Evolutionary conservation across 106 monocot genomes (phyloP), one percentile per base, ranked within the genome.

Genomic region (Allium cepa): DNA sequence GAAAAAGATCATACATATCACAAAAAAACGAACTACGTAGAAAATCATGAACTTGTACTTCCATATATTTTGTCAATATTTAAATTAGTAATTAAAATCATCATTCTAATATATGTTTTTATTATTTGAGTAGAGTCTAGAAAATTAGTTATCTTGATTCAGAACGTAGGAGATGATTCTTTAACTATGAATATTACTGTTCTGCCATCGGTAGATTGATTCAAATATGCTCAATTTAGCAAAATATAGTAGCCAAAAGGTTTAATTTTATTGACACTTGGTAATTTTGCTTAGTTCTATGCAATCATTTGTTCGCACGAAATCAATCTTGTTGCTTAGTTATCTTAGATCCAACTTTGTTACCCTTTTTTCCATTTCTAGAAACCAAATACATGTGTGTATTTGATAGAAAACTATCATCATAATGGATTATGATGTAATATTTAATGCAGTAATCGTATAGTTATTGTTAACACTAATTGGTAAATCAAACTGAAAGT

Each of bases 121-220:
- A 55, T n/a, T n/a, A 5, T 36, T 36, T 36, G 36, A 36, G 3
- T 79, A 87, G 83, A 63, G 56, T 69, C 63, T 3, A 63, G 74
- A 36, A 55, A 72, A 50, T 72, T 74, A 49, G 63, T 50, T 63
- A 62, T 87, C 60, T 2, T 78, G 50, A 55, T 87, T 51, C 80
- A 73, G 53, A 87, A 87, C 80, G 59, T 7, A 46, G 78, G 77
- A 45, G 59, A 60, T n/a, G 64, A 66, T 66, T 9, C 10, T 55
- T 62, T 87, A 14, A 62, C 36, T 52, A 59, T 83, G 18, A 68
- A 59, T 47, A 65, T 87, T 59, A 56, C 14, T 36, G 68, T 50
- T 16, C 71, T 70, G n/a, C 15, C 67, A 27, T 65, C 71, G 9
- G 8, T 80, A 22, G 36, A 59, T 75, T 60, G 82, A 71, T 62